Base-by-base conservation (phyloP, 306 rosid species). In the Rosa lucieae region DNA sequence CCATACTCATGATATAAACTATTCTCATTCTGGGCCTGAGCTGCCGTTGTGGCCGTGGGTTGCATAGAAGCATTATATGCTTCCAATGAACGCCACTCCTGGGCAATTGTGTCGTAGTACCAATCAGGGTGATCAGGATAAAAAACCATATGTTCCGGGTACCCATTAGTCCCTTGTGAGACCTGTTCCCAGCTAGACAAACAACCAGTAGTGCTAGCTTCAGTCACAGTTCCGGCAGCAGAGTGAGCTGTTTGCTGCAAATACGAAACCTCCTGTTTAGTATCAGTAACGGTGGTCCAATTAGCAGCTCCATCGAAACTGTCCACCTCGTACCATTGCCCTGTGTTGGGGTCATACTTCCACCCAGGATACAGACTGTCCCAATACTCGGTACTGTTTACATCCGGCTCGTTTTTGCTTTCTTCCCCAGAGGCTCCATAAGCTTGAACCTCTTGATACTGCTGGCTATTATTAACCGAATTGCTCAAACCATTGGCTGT, bases 331-430 rank as follows among this genome's bases (percentile, higher is more conserved):
- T 89, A 87, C 97, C 98, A 94, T 72, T 94, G 90, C 79, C 91
- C 90, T 6, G 89, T 83, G 84, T 69, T 72, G 17, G 76, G 12
- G 70, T 94, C 97, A 69, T 76, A 89, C 85, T 80, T 94, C 97
- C 97, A 94, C 59, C 98, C 97, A 43, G 97, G 98, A 89, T 90
- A 93, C 42, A 80, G 85, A 83, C 81, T 80, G 78, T 94, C 97
- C 98, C 96, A 92, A 55, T 82, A 75, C 85, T 90, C 91, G 53
- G 86, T 80, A 76, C 83, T 86, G 78, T 68, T 89, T 32, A 75
- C 81, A 86, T 92, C 97, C 78, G 87, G 90, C 74, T 44, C 91
- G 68, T 67, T 86, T 42, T 82, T 40, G 21, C 66, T 73, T 35
- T 82, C 79, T 75, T 81, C 92, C 8, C 72, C 58, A 37, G 82